Evolutionary conservation across 1,139 yeast genomes (phyloP).

Genomic region (Sugiyamaella japonica): DNA sequence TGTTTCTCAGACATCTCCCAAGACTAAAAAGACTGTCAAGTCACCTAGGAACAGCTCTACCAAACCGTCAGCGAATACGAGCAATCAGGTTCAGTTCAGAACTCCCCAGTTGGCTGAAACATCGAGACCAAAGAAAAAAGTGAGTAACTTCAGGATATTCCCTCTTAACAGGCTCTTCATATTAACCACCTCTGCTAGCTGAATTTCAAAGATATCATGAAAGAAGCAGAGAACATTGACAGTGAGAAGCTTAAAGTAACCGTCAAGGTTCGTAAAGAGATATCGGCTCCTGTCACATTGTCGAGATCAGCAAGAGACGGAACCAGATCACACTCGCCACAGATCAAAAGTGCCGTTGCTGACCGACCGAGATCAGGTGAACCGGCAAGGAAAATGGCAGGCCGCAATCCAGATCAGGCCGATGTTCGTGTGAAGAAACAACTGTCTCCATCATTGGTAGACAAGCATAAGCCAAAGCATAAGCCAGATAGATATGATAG

Average conservation of each 20-base stretch:
- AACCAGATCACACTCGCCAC: conserved; percentile 11
- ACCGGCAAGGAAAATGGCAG: not conserved
- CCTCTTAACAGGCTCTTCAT: not conserved
- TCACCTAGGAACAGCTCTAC: not conserved
- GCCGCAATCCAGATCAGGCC: conserved; percentile 4
- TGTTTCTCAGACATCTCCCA: conserved; percentile 14
- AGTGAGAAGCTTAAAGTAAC: conserved; percentile 40
- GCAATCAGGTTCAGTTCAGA: not conserved
- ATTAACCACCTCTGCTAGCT: conserved; percentile 31
- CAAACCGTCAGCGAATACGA: conserved; percentile 2
- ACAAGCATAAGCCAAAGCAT: conserved; percentile 7
- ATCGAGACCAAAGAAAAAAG: conserved; percentile 22
- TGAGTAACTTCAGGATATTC: not conserved
- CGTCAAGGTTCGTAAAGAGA: conserved; percentile 34
- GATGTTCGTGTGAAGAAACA: conserved; percentile 16
- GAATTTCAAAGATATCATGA: conserved; percentile 43
- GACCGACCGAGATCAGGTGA: not conserved
- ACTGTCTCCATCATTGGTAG: conserved; percentile 26
- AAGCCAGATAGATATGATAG: conserved; percentile 24
- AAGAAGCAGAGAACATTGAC: conserved; percentile 42
- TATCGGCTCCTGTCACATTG: not conserved
- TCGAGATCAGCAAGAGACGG: conserved; percentile 8
- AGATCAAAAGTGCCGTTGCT: not conserved
- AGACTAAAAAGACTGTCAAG: conserved; percentile 1
- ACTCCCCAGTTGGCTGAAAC: not conserved